Evolutionary conservation across 306 rosid genomes (phyloP).

Genomic region (Cicer yamashitae): DNA sequence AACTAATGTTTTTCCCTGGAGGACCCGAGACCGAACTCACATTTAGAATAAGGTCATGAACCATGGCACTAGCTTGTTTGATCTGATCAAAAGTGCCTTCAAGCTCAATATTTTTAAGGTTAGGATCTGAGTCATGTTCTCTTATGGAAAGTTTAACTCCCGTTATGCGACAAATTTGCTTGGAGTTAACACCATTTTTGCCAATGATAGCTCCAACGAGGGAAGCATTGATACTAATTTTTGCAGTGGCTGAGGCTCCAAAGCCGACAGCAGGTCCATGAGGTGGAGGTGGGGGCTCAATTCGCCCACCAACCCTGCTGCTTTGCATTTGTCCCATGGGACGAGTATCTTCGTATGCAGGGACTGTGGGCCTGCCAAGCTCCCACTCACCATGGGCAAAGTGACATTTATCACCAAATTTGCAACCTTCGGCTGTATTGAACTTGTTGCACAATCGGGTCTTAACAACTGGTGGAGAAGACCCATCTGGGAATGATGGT

Average conservation of each 20-base stretch:
- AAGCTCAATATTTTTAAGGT: slow-evolving; percentile 79
- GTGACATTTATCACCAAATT: slow-evolving; percentile 86
- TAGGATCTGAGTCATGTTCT: slow-evolving; percentile 78
- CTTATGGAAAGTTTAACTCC: slow-evolving; percentile 80
- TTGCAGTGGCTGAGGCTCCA: slow-evolving; percentile 83
- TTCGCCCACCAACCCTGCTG: slow-evolving; percentile 64
- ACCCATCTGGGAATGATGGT: slow-evolving; percentile 73
- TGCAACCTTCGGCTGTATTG: slow-evolving; percentile 84
- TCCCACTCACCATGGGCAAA: slow-evolving; percentile 70
- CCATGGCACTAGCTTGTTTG: slow-evolving; percentile 86
- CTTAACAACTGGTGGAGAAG: slow-evolving; percentile 79
- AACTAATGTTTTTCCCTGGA: slow-evolving; percentile 49
- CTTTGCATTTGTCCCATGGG: slow-evolving; percentile 55
- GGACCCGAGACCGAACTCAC: slow-evolving; percentile 62
- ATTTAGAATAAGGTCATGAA: slow-evolving; percentile 72
- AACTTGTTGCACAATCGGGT: slow-evolving; percentile 82
- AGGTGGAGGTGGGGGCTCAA: slow-evolving; percentile 50
- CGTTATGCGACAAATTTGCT: slow-evolving; percentile 81
- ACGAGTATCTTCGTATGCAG: slow-evolving; percentile 70
- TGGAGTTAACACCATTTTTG: slow-evolving; percentile 78
- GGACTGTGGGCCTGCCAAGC: slow-evolving; percentile 73
- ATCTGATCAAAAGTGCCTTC: slow-evolving; percentile 72
- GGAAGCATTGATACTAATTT: slow-evolving; percentile 80
- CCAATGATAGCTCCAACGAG: slow-evolving; percentile 90
- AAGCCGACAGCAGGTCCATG: slow-evolving; percentile 73